phyloP scores from a whole-genome alignment of 1,284 basidiomycete species.

The Mycena sp. region DNA sequence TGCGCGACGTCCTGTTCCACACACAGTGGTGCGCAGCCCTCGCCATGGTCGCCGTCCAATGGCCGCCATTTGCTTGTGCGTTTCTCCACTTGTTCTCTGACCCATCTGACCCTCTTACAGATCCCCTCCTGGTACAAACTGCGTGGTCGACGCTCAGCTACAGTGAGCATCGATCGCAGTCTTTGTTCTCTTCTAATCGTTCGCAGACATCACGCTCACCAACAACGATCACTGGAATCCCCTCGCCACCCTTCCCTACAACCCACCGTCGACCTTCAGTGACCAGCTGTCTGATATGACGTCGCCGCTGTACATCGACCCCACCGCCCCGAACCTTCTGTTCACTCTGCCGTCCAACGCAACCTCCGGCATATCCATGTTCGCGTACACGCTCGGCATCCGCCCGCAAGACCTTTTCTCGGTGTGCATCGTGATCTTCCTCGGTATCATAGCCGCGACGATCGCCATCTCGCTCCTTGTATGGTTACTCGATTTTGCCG shows the following conservation, averaged over 20 bases:
- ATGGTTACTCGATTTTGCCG: constrained; percentile 76
- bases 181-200: too few relatives aligned
- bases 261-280: constrained; percentile 72
- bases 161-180: too few relatives aligned
- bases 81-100: too few relatives aligned
- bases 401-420: constrained; percentile 87
- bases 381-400: constrained; percentile 84
- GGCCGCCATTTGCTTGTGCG: constrained; percentile 94
- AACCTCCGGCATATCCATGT: constrained; percentile 76
- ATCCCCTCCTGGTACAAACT: constrained; percentile 86
- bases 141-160: constrained; percentile 78
- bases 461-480: constrained; percentile 75
- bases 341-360: constrained; percentile 74
- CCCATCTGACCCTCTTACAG: too few relatives aligned
- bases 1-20: constrained; percentile 93
- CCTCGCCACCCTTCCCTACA: constrained; percentile 64
- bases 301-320: constrained; percentile 85
- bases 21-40: constrained; percentile 91
- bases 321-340: constrained; percentile 71
- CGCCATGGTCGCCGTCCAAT: constrained; percentile 93
- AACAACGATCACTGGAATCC: constrained; percentile 78
- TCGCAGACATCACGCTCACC: too few relatives aligned
- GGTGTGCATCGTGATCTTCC: constrained; percentile 85
- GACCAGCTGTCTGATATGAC: constrained; percentile 74
- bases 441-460: constrained; percentile 79